These are phyloP conservation scores for Backusella sp. DNA, from an alignment of 192 early-diverging fungal species.

Conservation along the genomic window DNA sequence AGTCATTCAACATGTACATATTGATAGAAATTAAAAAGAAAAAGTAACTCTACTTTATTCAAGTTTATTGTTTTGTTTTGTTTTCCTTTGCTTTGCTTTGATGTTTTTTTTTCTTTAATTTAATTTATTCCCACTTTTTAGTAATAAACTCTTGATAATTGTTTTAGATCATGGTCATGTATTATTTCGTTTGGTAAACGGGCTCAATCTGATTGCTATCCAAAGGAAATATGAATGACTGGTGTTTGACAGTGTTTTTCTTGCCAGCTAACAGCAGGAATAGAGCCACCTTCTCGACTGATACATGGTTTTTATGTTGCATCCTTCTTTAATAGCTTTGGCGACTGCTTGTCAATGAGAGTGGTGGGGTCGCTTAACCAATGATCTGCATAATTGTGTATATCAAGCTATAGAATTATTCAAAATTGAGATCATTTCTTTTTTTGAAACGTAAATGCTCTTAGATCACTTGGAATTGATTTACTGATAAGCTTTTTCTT, in stretches of 20 bases:
- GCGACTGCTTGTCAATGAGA: constrained; percentile 66
- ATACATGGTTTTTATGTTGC: constrained; percentile 60
- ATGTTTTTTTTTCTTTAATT: background rate
- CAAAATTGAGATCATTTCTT: background rate
- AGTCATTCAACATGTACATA: constrained; percentile 5
- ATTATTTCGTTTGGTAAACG: constrained; percentile 73
- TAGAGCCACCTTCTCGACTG: constrained; percentile 75
- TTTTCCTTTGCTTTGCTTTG: background rate
- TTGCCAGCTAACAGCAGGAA: constrained; percentile 70
- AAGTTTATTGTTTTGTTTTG: background rate
- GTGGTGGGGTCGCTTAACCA: constrained; percentile 70
- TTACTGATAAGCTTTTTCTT: constrained; percentile 49
- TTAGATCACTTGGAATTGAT: constrained; percentile 40
- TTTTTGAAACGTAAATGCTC: background rate
- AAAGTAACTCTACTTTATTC: background rate
- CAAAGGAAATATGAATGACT: constrained; percentile 74
- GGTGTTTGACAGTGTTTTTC: constrained; percentile 60
- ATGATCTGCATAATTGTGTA: constrained; percentile 67
- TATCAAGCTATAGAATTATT: constrained; percentile 46
- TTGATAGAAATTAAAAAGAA: constrained; percentile 7
- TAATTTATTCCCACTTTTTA: constrained; percentile 13
- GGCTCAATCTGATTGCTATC: constrained; percentile 64
- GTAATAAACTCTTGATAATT: constrained; percentile 45
- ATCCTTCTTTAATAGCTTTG: constrained; percentile 59
- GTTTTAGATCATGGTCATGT: constrained; percentile 59